Evolutionary conservation across 1,139 yeast species (phyloP), one percentile per base, ranked within the genome.

Genomic region (Zygoascus hellenicus): DNA sequence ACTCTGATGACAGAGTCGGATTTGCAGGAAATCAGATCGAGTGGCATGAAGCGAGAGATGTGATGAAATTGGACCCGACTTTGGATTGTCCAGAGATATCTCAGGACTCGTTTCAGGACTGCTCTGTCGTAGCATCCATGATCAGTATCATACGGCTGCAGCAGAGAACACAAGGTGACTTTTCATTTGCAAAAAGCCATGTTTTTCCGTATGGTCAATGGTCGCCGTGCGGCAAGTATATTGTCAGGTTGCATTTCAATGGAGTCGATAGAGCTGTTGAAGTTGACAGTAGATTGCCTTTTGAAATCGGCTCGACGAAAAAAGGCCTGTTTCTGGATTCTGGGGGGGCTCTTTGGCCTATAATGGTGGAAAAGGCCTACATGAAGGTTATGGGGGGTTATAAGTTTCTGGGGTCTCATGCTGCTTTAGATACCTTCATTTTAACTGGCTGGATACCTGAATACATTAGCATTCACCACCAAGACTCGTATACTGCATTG

Each of bases 401-500:
- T 58, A 66, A 71, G n/a, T 78, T 80, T 47, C 61, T 62, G 5
- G 97, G 97, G 0, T 87, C 96, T 0, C 87, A 88, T 60, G 79
- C 86, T 61, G 85, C 88, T 1, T 69, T 75, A n/a, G 96, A 86
- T 57, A 76, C 86, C 0, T 85, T 68, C 56, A 66, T 78, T 43
- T 55, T 88, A 6, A 71, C 80, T 3, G 89, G 90, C 0, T 88
- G 87, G 83, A 61, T 83, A 2, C 96, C 96, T 0, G 89, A 85
- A 53, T 77, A 79, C 34, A 55, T 76, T 1, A 56, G 70, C 5
- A 59, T 77, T 2, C 58, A 57, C 9, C 37, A 29, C 59, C 3
- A 58, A 52, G 38, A 46, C 58, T 14, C 49, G 3, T 30, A 38
- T n/a, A 64, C 51, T 7, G 48, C 59, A 2, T 38, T 67, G 37